Base-by-base conservation (phyloP, 306 rosid species). In the Lathyrus aphaca region DNA sequence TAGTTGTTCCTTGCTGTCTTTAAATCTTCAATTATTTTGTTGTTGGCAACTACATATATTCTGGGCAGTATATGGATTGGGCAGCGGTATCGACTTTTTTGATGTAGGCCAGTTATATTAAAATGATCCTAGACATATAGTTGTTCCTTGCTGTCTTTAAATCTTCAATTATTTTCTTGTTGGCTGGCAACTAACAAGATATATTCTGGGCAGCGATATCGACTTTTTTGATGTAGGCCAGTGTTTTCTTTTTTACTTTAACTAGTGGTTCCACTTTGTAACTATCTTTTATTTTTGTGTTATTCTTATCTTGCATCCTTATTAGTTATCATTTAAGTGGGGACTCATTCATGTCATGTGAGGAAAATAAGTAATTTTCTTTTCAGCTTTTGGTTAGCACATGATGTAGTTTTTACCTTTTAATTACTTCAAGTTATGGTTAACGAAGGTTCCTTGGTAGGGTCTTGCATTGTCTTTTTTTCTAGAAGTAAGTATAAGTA, bases 311-410 rank as follows among this genome's bases (percentile, higher is more conserved):
- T 74, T 56, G 23, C 77, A 62, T 51, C 25, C 69, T 15, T 79
- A 62, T 54, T 73, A 72, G 66, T 71, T 75, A 76, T 69, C 74
- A 59, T 77, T 71, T 76, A 79, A 78, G 86, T 77, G 72, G 32
- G 60, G 71, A 13, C 45, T 25, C 70, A 23, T 23, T 71, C 74
- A 64, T 56, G 62, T 57, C 72, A 65, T 57, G 66, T 69, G 65
- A 83, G 77, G 78, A 40, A 74, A 77, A 48, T 54, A 51, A 72
- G 42, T 51, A 19, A 53, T 71, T 69, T 81, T 27, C 60, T 71
- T 75, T 74, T 44, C 38, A 45, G 66, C 67, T 74, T 50, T 76
- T 38, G 73, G 64, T 38, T 69, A 67, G 71, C 79, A 64, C 11
- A 54, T 64, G 16, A 13, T 54, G 49, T 68, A 76, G 68, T 68